Percentiles rank a stretch among this genome's conserved stretches.
Evolutionary conservation across 768 basidiomycete species (phyloP).

Genomic region (Amanita subjunquillea): DNA sequence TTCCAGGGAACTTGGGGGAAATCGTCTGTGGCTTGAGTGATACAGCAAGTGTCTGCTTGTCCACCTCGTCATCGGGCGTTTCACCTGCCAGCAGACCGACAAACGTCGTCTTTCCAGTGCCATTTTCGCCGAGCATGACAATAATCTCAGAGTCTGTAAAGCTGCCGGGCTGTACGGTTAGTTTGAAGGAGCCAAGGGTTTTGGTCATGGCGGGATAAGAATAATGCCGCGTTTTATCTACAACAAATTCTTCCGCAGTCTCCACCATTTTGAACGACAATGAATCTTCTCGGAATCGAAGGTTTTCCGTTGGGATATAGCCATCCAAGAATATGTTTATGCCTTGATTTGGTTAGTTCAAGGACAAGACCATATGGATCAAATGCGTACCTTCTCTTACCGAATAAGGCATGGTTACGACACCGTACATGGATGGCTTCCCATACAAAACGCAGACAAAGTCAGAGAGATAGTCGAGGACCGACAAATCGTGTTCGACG

Average conservation of each 20-base stretch:
- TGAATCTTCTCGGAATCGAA: constrained; percentile 95
- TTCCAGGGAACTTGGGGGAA: constrained; percentile 94
- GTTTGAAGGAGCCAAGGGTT: constrained; percentile 91
- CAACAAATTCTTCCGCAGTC: constrained; percentile 81
- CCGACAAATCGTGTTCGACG: constrained; percentile 98
- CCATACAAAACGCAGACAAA: constrained; percentile 98
- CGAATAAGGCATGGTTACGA: constrained; percentile 97
- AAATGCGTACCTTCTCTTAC: constrained; percentile 78
- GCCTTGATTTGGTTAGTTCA: constrained; percentile 33
- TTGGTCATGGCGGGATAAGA: constrained; percentile 95
- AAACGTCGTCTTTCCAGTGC: constrained; percentile 98
- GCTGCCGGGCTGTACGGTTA: constrained; percentile 79
- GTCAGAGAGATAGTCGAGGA: constrained; percentile 96
- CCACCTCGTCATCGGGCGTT: constrained; percentile 74
- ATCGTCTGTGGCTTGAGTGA: constrained; percentile 98
- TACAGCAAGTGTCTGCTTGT: constrained; percentile 76
- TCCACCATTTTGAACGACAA: constrained; percentile 97
- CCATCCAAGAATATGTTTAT: constrained; percentile 99
- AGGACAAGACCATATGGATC: neutral
- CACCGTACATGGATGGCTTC: constrained; percentile 94
- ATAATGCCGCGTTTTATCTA: constrained; percentile 84
- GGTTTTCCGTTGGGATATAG: constrained; percentile 96
- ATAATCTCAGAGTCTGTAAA: constrained; percentile 99
- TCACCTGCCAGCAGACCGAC: constrained; percentile 93
- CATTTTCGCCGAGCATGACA: constrained; percentile 98